Conservation (phyloP, 1,284 basidiomycete genomes). For the Mycosarcoma maydis region DNA sequence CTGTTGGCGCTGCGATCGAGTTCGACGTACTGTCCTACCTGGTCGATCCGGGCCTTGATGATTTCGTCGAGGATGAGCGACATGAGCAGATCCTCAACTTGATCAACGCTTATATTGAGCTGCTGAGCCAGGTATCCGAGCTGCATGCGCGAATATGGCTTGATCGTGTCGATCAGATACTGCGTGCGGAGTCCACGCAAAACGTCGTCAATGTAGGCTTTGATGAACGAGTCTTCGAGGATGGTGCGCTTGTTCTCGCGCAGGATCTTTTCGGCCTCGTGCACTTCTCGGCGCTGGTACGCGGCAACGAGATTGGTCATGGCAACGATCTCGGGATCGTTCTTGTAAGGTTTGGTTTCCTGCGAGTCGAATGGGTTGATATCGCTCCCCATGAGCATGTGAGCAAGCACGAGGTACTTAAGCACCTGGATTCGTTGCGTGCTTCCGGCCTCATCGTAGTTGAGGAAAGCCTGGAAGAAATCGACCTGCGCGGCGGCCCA, state of each 20-base stretch:
- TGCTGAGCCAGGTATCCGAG: slow-evolving; percentile 77
- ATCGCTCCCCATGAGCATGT: slow-evolving; percentile 97
- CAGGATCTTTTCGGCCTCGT: slow-evolving; percentile 92
- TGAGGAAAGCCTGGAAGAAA: slow-evolving; percentile 98
- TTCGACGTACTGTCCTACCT: slow-evolving; percentile 89
- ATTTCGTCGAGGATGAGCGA: slow-evolving; percentile 93
- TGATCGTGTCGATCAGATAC: slow-evolving; percentile 96
- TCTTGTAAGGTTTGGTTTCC: slow-evolving; percentile 99
- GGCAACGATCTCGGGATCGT: slow-evolving; percentile 92
- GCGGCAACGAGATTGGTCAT: slow-evolving; percentile 98
- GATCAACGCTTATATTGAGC: slow-evolving; percentile 84
- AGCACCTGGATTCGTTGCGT: slow-evolving; percentile 96
- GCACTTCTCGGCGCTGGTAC: slow-evolving; percentile 94
- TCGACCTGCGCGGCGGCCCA: slow-evolving; percentile 97
- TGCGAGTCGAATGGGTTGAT: slow-evolving; percentile 99
- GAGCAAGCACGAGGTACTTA: slow-evolving; percentile 96
- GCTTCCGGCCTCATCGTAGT: slow-evolving; percentile 97
- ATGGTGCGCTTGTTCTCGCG: slow-evolving; percentile 91
- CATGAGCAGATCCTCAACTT: slow-evolving; percentile 92
- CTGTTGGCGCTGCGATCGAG: slow-evolving; percentile 77
- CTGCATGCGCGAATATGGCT: slow-evolving; percentile 92
- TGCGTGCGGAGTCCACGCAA: slow-evolving; percentile 90
- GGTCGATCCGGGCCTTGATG: slow-evolving; percentile 93
- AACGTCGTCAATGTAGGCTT: slow-evolving; percentile 91
- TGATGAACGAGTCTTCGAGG: slow-evolving; percentile 93